phyloP scores from a whole-genome alignment of 257 asterid genomes.

The Solanum pimpinellifolium region DNA sequence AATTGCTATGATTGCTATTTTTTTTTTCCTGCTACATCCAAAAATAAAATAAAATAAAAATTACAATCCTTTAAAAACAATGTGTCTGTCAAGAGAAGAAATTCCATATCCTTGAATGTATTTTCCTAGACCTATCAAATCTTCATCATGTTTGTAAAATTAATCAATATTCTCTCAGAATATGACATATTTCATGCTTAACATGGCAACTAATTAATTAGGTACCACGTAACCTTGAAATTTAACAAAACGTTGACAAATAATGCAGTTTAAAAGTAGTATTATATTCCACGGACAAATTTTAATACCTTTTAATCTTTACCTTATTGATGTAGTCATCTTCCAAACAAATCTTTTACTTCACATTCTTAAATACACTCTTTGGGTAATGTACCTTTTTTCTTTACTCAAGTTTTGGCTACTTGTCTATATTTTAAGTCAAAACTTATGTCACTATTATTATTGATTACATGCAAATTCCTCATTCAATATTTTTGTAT shows the following conservation, averaged over 20 bases:
- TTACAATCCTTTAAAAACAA: no score
- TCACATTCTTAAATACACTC: not conserved
- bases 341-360: conserved; percentile 10
- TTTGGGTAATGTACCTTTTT: not conserved
- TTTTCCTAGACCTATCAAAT: not conserved
- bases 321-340: conserved; percentile 8
- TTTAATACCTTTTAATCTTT: not conserved
- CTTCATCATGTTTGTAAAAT: not conserved
- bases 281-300: not conserved
- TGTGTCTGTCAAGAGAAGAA: not conserved
- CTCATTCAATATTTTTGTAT: not conserved
- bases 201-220: not conserved
- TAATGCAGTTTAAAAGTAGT: not conserved
- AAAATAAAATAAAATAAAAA: no score
- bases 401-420: not conserved
- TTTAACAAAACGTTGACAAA: not conserved
- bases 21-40: not conserved
- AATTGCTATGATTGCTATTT: not conserved
- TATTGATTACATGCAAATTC: not conserved
- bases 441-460: not conserved
- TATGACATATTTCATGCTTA: not conserved
- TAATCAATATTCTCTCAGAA: not conserved
- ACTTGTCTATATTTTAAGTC: not conserved
- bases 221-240: not conserved
- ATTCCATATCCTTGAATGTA: not conserved